Evolutionary conservation across 495 filamentous ascomycete species (phyloP), one percentile per base, ranked within the genome.

Genomic region (Filosporella fistucella): DNA sequence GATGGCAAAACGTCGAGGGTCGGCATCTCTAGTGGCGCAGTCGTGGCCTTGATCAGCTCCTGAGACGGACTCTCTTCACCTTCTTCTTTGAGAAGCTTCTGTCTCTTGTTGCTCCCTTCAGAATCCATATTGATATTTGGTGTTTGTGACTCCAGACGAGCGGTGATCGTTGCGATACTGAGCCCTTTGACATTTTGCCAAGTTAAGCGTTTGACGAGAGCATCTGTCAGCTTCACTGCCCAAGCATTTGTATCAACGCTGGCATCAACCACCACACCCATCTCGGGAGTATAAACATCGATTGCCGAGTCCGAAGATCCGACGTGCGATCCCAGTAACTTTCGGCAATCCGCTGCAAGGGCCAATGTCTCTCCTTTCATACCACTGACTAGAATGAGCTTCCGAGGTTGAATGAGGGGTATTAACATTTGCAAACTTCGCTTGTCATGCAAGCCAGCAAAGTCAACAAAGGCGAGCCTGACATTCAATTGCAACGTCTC

Each of bases 161-260:
- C 91, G 4, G 85, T 91, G 30, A 96, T 68, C 6, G 88, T 90
- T 22, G 94, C 91, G 33, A 99, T 87, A 30, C 89, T 89, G 6
- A 97, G 69, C 5, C 84, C 89, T 52, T 84, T 78, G 39, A 97
- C 89, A 43, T 90, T 88, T 71, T 97, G 94, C 93, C 94, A 97
- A 60, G 86, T 88, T 18, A 99, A 69, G 20, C 84, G 78, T 56
- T 85, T 84, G 24, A 93, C 83, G 21, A 99, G 78, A 32, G 75
- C 68, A 49, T 90, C 87, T 46, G 85, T 88, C 23, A 99, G 75
- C 58, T 89, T 95, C 40, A 97, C 85, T 22, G 85, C 83, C 93
- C 93, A 99, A 18, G 93, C 91, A 61, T 96, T 97, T 6, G 91
- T 97, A 57, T 99, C 93, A 29, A 97, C 91, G 55, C 90, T 95